A percentile compares a stretch with the other conserved stretches of the same genome.
Conservation (phyloP, 352 stramenopile genomes). For the Phytophthora pisi region DNA sequence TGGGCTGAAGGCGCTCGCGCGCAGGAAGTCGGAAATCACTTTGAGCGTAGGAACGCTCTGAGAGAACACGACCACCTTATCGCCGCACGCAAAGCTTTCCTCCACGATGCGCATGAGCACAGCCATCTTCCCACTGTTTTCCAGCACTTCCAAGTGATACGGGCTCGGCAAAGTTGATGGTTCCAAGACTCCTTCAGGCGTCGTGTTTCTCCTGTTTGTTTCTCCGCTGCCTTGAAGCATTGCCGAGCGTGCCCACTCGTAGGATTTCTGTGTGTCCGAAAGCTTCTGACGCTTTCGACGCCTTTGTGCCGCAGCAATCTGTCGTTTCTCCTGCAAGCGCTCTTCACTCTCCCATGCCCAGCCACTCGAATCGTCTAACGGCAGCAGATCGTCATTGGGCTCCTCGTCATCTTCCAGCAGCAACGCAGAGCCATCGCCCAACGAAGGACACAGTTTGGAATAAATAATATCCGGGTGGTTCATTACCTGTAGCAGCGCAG, state of each 20-base stretch:
- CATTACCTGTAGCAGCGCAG: conserved; percentile 83
- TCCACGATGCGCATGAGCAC: conserved; percentile 77
- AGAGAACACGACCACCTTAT: conserved; percentile 91
- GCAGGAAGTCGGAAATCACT: conserved; percentile 76
- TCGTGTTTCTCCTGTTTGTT: neutral
- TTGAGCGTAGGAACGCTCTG: conserved; percentile 89
- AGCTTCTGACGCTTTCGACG: conserved; percentile 72
- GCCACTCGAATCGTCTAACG: conserved; percentile 34
- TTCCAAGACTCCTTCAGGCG: neutral
- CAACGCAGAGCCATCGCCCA: conserved; percentile 27
- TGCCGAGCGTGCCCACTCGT: conserved; percentile 68
- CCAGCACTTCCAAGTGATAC: conserved; percentile 58
- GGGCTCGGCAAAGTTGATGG: neutral
- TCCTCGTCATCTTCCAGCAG: conserved; percentile 45
- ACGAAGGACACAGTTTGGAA: conserved; percentile 57
- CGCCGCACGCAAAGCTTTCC: conserved; percentile 70
- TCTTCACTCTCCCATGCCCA: conserved; percentile 79
- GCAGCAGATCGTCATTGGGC: conserved; percentile 17
- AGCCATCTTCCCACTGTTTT: conserved; percentile 85
- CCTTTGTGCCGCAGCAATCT: conserved; percentile 49
- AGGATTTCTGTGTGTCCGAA: conserved; percentile 59
- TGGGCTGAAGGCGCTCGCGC: conserved; percentile 58
- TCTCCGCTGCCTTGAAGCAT: conserved; percentile 30
- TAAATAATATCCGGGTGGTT: conserved; percentile 91
- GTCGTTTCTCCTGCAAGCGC: conserved; percentile 57